Evolutionary conservation across 1,139 yeast genomes (phyloP), one percentile per base, ranked within the genome.

Genomic region (Kodamaea plutei): DNA sequence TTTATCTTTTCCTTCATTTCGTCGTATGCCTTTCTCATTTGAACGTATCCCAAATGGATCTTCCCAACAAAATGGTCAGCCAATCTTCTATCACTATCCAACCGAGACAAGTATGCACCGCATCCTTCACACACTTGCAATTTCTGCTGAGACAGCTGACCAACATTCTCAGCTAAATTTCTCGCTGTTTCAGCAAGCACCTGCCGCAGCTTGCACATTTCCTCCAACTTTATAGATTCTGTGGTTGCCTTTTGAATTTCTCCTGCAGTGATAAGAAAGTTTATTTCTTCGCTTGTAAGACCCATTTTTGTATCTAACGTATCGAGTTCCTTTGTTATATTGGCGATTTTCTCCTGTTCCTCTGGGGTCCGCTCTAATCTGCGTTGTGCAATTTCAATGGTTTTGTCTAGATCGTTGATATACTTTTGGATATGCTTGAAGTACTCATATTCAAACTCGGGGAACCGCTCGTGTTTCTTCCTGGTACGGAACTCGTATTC

Each of bases 61-160:
- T 85, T 88, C 4, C 98, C 98, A 21, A 81, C 62, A 52, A 87
- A 88, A 57, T 91, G 98, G 49, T 87, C 96, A 0, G 94, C 95
- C 44, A 91, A 64, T 42, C 97, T 69, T 48, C 91, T 67, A 54
- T 89, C 97, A 40, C 84, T 85, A 54, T 91, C 98, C 35, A 88
- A 64, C 38, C 94, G 66, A 4, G 95, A 84, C 34, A 91, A 64
- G 52, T 82, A 87, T 0, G 96, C 96, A 0, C 96, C 96, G 60
- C 98, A 91, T 2, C 78, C 79, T 43, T 78, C 84, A 58, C 98
- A 91, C 1, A 87, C 95, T 54, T 88, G 96, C 30, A 89, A 64
- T 51, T 84, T 84, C 48, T 89, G 97, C 50, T 84, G 95, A 1
- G 94, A 85, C 4, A 89, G 75, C 43, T 84, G 94, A 2, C 94